Evolutionary conservation across 345 rosid genomes (phyloP), one percentile per base, ranked within the genome.

Genomic region (Clausena lansium): DNA sequence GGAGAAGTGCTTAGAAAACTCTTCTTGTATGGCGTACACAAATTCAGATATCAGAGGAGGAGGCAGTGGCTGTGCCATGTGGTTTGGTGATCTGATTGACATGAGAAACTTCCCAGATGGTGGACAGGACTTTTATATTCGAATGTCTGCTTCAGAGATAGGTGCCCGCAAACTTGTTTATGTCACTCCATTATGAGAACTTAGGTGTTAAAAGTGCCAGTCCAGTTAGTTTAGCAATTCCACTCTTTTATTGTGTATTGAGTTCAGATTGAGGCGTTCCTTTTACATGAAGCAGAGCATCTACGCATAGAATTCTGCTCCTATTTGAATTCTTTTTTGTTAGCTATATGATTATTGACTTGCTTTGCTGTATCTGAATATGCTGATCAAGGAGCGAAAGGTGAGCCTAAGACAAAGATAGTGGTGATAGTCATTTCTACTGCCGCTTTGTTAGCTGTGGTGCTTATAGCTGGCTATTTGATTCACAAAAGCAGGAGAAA

Each of bases 1-100:
- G 76, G 38, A 60, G 10, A n/a, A 33, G 71, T 80, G 87, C 64
- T 72, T 61, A 14, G 73, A n/a, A 22, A 84, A 82, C 54, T 84
- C 85, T 30, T 78, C 80, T 15, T 85, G 86, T 35, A 76, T 35
- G 1, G 88, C 85, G 28, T 88, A 74, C 70, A 73, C 86, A 3
- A 68, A 71, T 58, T 27, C 69, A 14, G 68, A 82, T 66, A 19
- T 80, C 15, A 74, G 70, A 1, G 73, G 30, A 13, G 73, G 74
- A 66, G 89, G 91, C 7, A 70, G 59, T 5, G 86, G 86, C 36
- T 86, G 91, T 22, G 41, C 81, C 62, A 71, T 79, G 71, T 83
- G 91, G 87, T 81, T 77, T 32, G 78, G 67, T 0, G 83, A 86
- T 13, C 27, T 88, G n/a, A 38, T 82, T 6, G 81, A 88, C 27